Evolutionary conservation across 2,329 filamentous ascomycete species (phyloP), one percentile per base, ranked within the genome.

Genomic region (Monosporascus cannonballus): DNA sequence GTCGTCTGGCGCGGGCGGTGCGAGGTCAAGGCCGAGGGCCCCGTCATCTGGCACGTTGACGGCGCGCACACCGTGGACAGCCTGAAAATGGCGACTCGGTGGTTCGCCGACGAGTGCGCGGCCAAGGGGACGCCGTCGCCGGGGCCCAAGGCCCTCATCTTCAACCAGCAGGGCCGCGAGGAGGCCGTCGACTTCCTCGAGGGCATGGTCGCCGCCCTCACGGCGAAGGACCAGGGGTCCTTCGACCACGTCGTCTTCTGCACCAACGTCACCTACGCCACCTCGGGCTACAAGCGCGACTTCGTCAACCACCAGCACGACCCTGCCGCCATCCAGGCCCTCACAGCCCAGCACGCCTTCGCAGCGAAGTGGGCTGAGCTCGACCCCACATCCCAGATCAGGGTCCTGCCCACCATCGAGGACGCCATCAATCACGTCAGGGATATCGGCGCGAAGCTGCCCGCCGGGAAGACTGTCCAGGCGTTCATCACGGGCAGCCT

Each of bases 61-160:
- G 92, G 94, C 8, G 94, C 91, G 2, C 94, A 99, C 70, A 99
- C 93, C 0, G 77, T 87, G 3, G 93, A 97, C 66, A 96, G 91
- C 66, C 86, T 99, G 51, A 82, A 87, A 57, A 80, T 90, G 59
- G 90, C 90, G 4, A 86, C 86, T 0, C 80, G 81, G 56, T 96
- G 92, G 92, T 97, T 96, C 64, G 81, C 83, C 2, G 68, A 69
- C 9, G 76, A 80, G 61, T 73, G 61, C 41, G 57, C 53, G 9
- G 51, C 56, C n/a, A 49, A 50, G 56, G 18, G 6, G 3, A 9
- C 39, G 3, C 18, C 39, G 15, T n/a, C 18, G 3, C n/a, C 51
- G 4, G 61, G 60, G 1, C 59, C 62, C 11, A 74, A 75, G 47
- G 69, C 78, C 41, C 75, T 99, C 48, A 86, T 97, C 51, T 99